Conservation (phyloP, 2,329 filamentous ascomycete species). For the Aureobasidium sp. region DNA sequence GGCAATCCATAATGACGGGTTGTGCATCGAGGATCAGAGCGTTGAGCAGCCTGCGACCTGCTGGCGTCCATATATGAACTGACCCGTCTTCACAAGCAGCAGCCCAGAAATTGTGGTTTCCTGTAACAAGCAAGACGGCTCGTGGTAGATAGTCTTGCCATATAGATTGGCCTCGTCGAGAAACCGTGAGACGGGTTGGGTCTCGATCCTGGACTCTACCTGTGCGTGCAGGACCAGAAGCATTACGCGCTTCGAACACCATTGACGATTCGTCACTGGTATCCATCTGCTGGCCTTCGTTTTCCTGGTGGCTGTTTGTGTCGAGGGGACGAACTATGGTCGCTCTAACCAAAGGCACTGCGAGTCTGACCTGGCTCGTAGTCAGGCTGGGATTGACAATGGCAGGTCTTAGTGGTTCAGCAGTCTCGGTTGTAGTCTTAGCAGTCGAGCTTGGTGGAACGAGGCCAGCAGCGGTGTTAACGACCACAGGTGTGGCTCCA, state of each 20-base stretch:
- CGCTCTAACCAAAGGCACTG: slow-evolving; percentile 75
- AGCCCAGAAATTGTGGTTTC: slow-evolving; percentile 84
- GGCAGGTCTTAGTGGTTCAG: slow-evolving; percentile 80
- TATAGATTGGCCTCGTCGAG: slow-evolving; percentile 67
- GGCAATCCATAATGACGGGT: slow-evolving; percentile 85
- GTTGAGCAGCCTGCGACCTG: slow-evolving; percentile 76
- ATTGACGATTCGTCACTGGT: slow-evolving; percentile 53
- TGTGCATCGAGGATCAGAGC: slow-evolving; percentile 83
- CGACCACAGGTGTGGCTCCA: slow-evolving; percentile 64
- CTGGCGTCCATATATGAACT: slow-evolving; percentile 84
- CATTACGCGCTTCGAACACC: slow-evolving; percentile 83
- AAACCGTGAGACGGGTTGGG: slow-evolving; percentile 73
- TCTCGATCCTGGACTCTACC: slow-evolving; percentile 60
- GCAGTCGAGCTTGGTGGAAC: slow-evolving; percentile 62
- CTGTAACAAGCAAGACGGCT: slow-evolving; percentile 80
- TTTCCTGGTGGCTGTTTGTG: slow-evolving; percentile 37
- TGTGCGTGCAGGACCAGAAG: slow-evolving; percentile 50
- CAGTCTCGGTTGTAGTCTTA: slow-evolving; percentile 53
- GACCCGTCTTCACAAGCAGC: slow-evolving; percentile 90
- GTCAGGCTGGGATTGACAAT: slow-evolving; percentile 74
- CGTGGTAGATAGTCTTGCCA: slow-evolving; percentile 94
- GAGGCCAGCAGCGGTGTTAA: slow-evolving; percentile 68
- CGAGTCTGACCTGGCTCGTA: slow-evolving; percentile 74
- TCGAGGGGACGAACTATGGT: slow-evolving; percentile 79
- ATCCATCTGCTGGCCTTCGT: slow-evolving; percentile 27